These are phyloP conservation scores for Phytophthora hibernalis DNA, from an alignment of 352 stramenopile genomes.

Conservation along the genomic window DNA sequence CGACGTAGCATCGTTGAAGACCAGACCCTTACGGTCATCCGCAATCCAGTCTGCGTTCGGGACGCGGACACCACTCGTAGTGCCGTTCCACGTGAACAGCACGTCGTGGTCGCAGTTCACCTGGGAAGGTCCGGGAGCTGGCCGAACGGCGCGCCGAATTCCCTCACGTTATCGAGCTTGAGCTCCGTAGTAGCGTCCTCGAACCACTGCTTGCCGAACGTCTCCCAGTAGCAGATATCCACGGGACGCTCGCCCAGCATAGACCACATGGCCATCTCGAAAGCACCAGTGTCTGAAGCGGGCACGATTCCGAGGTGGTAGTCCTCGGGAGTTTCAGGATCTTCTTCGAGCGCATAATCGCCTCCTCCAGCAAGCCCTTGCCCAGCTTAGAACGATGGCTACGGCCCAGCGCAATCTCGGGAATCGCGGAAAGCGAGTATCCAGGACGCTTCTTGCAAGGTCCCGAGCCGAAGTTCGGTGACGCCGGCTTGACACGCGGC, in stretches of 20 bases:
- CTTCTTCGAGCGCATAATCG: slow-evolving; percentile 96
- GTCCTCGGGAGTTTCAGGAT: slow-evolving; percentile 95
- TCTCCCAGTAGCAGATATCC: slow-evolving; percentile 97
- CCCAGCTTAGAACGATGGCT: slow-evolving; percentile 98
- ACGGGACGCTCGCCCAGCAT: slow-evolving; percentile 95
- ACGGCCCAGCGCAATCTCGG: slow-evolving; percentile 90
- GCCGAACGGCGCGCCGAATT: slow-evolving; percentile 97
- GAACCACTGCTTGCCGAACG: slow-evolving; percentile 98
- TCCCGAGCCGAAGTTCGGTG: slow-evolving; percentile 97
- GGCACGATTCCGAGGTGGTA: slow-evolving; percentile 98
- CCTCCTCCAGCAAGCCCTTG: slow-evolving; percentile 95
- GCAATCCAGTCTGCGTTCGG: slow-evolving; percentile 97
- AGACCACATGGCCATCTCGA: slow-evolving; percentile 99
- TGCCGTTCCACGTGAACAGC: slow-evolving; percentile 99
- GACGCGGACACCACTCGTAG: slow-evolving; percentile 97
- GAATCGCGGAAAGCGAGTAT: slow-evolving; percentile 92
- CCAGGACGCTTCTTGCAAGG: slow-evolving; percentile 99
- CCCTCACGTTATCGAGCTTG: slow-evolving; percentile 93
- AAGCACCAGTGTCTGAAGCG: slow-evolving; percentile 98
- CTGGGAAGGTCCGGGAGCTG: slow-evolving; percentile 94
- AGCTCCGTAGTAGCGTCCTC: slow-evolving; percentile 96
- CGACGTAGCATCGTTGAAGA: slow-evolving; percentile 98
- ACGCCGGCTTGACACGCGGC: slow-evolving; percentile 75
- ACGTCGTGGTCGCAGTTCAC: slow-evolving; percentile 97
- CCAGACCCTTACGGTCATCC: slow-evolving; percentile 94